Base-by-base conservation (phyloP, 352 stramenopile genomes). In the Blastocystis sp. region DNA sequence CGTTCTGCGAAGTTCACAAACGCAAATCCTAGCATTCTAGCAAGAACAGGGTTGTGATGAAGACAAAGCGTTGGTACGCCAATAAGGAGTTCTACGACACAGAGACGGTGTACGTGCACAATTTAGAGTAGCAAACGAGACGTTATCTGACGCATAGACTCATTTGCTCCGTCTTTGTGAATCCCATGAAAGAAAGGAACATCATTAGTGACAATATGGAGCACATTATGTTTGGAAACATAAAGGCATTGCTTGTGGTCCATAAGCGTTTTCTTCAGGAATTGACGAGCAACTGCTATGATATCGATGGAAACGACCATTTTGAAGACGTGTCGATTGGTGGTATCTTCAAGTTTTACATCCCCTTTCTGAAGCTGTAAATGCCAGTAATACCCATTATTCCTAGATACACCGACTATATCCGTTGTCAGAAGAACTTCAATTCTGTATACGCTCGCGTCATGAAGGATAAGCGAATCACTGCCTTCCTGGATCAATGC, bases 41-140 rank as follows among this genome's bases (percentile, higher is more conserved):
- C 61, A 17, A 14, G 61, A 40, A 10, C 40, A 14, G n/a, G 3
- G 14, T 40, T 17, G 3, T 10, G 40, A 74, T 74, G 65, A 17
- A n/a, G 21, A 17, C 65, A 41, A 74, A 74, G 43, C 65, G 65
- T 11, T 74, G 34, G 21, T 74, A 74, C 14, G 65, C 65, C 2
- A 45, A 34, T 74, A 74, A 74, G 65, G 65, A 74, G 43, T 48
- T 74, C 14, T 74, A 43, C 43, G 65, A 74, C 5, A 74, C 65
- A 19, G 65, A 74, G 43, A 74, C 1, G 34, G 34, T 43, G 23
- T 74, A 74, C 43, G 65, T 74, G 5, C 17, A 4, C 19, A 34
- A 74, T 48, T 74, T 74, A 0, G 65, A 48, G 65, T 74, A 74
- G 34, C 7, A n/a, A 45, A 45, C 28, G 2, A 11, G 23, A 17